Conservation (phyloP, 768 basidiomycete genomes). For the Russula griseocarnosa region DNA sequence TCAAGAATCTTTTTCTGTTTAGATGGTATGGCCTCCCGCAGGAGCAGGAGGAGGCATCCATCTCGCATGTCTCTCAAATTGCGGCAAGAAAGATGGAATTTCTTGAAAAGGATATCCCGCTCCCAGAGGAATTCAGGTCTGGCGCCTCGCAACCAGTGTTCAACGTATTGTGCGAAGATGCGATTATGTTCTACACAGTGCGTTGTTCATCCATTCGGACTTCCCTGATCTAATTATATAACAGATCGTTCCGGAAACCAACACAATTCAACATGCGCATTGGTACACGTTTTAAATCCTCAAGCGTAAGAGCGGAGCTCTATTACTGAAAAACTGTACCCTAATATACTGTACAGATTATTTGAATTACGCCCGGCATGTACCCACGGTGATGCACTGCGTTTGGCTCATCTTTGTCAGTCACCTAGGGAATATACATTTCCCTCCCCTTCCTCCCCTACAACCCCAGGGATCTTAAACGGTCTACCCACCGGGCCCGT, state of each 20-base stretch:
- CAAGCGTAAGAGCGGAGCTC: too few relatives aligned
- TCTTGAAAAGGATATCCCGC: not conserved
- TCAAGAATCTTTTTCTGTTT: too few relatives aligned
- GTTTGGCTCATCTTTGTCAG: too few relatives aligned
- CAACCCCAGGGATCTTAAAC: too few relatives aligned
- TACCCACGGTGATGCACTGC: too few relatives aligned
- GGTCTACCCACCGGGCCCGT: too few relatives aligned
- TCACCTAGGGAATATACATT: too few relatives aligned
- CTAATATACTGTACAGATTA: too few relatives aligned
- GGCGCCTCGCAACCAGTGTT: not conserved
- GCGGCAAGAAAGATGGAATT: not conserved
- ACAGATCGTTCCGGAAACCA: constrained; percentile 4
- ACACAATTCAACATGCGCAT: constrained; percentile 13
- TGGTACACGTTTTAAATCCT: constrained; percentile 16
- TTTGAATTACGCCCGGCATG: too few relatives aligned
- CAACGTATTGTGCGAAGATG: constrained; percentile 12
- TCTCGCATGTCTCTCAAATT: not conserved
- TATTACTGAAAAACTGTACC: too few relatives aligned
- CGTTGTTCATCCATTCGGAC: not conserved
- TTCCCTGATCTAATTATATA: not conserved
- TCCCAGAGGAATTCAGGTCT: not conserved
- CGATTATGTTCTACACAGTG: constrained; percentile 17
- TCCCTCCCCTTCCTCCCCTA: too few relatives aligned
- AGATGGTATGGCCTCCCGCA: not conserved
- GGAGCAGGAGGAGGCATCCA: not conserved